Base-by-base conservation (phyloP, 1,284 basidiomycete genomes). In the Rhodotorula sp. region DNA sequence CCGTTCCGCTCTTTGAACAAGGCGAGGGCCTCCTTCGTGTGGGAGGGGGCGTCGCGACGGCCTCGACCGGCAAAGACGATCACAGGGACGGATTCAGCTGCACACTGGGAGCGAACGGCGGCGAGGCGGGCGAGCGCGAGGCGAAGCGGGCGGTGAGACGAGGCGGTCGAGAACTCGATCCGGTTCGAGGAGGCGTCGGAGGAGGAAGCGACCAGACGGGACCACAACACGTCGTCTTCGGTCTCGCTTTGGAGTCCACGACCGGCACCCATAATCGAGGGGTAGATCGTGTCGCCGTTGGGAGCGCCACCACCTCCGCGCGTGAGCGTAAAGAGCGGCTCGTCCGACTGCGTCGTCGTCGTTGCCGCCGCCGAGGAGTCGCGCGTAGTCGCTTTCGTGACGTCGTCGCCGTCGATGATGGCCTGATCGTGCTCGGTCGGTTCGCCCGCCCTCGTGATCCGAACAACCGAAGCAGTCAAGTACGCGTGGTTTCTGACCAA, bases 21-120 rank as follows among this genome's bases (percentile, higher is more conserved):
- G 70, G 84, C 82, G 70, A 86, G 86, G 64, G 92, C 79, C 82
- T 93, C 92, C 60, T 77, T 76, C 16, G 82, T 78, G 79, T 89
- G 89, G 86, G 60, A 87, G 84, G 15, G 88, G 87, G 57, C 90
- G 79, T 47, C 89, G 45, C 73, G 81, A 61, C 91, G 83, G 31
- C 89, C 89, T 18, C 91, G 85, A 1, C 92, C 91, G 18, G 86
- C 81, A 21, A 93, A 83, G 48, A 90, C 81, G 26, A 91, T 79
- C 55, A 91, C 78, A 2, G 82, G 82, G 54, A 64, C 38, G 57
- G 48, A 49, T 38, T 55, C 31, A 2, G 28, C 18, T 60, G 69
- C 65, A 4, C 19, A 31, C 7, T 6, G 85, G 83, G 18, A 79
- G 77, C 15, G 79, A 8, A 64, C 72, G 2, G 62, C 28, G 16